These are phyloP conservation scores for Leucocoprinus birnbaumii DNA, from an alignment of 768 basidiomycete genomes.

Conservation along the genomic window DNA sequence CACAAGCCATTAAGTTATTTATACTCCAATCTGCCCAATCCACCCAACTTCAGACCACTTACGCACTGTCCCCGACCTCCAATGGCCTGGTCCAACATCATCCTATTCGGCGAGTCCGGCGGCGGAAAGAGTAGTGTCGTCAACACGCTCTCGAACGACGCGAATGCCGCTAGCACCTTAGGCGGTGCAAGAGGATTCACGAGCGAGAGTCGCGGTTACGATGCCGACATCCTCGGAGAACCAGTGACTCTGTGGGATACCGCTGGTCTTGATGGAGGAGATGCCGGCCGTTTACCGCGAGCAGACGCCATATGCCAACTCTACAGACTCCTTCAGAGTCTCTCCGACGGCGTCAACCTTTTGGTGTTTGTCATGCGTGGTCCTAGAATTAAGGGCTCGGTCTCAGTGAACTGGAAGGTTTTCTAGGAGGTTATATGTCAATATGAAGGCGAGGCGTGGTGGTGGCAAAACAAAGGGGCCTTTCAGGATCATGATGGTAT, in stretches of 20 bases:
- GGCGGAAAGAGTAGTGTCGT: conserved; percentile 25
- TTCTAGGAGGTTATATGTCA: conserved; percentile 34
- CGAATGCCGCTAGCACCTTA: conserved; percentile 25
- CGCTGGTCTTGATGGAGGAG: conserved; percentile 25
- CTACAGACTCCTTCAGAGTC: conserved; percentile 27
- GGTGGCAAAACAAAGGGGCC: conserved; percentile 24
- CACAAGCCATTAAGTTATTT: too few relatives aligned
- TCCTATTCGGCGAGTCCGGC: conserved; percentile 36
- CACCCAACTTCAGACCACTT: too few relatives aligned
- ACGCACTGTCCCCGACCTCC: neutral
- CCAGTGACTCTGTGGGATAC: conserved; percentile 34
- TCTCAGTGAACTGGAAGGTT: conserved; percentile 35
- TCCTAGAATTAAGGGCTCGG: conserved; percentile 29
- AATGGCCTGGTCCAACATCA: conserved; percentile 17
- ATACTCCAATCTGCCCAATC: too few relatives aligned
- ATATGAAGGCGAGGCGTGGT: too few relatives aligned
- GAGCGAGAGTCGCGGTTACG: conserved; percentile 25
- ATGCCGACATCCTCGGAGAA: conserved; percentile 21
- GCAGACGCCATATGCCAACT: conserved; percentile 21
- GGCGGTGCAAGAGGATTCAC: conserved; percentile 32
- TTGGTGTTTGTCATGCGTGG: conserved; percentile 38
- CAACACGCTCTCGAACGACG: conserved; percentile 24
- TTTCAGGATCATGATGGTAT: conserved; percentile 32
- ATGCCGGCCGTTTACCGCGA: conserved; percentile 11
- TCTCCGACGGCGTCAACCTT: conserved; percentile 33